A percentile compares a stretch with the other conserved stretches of the same genome.
Conservation (phyloP, 2,329 filamentous ascomycete species). For the Didymella glomerata region DNA sequence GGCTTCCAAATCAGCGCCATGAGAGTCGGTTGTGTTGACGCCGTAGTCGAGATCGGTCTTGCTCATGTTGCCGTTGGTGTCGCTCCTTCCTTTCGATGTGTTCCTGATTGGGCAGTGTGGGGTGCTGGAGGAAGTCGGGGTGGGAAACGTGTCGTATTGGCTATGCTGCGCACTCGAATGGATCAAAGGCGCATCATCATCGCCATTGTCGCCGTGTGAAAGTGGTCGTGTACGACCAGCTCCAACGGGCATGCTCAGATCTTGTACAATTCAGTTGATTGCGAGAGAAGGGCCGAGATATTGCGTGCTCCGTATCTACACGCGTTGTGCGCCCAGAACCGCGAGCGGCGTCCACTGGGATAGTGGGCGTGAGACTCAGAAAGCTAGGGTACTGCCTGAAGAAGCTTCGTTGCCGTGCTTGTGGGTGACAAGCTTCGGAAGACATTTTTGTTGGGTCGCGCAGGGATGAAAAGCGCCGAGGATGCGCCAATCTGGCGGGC, state of each 20-base stretch:
- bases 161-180: slow-evolving; percentile 7
- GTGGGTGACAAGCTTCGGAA: slow-evolving; percentile 23
- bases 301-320: slow-evolving; percentile 19
- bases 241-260: slow-evolving; percentile 9
- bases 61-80: slow-evolving; percentile 11
- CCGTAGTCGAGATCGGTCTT: slow-evolving; percentile 14
- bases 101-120: neutral
- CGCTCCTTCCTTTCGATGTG: neutral
- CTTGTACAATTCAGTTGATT: slow-evolving; percentile 6
- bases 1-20: slow-evolving; percentile 19
- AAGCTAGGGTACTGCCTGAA: slow-evolving; percentile 16
- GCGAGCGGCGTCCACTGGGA: slow-evolving; percentile 8
- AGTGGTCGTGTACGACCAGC: slow-evolving; percentile 5
- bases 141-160: slow-evolving; percentile 21
- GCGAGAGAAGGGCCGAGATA: slow-evolving; percentile 21
- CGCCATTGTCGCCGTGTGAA: neutral
- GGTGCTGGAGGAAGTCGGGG: neutral
- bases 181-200: slow-evolving; percentile 11
- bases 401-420: slow-evolving; percentile 22
- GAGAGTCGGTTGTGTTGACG: slow-evolving; percentile 10
- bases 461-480: slow-evolving; percentile 15
- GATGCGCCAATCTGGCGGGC: slow-evolving; percentile 3
- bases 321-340: slow-evolving; percentile 4
- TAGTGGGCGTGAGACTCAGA: slow-evolving; percentile 17
- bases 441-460: slow-evolving; percentile 22